Evolutionary conservation across 495 filamentous ascomycete genomes (phyloP).

Genomic region (Terfezia boudieri): DNA sequence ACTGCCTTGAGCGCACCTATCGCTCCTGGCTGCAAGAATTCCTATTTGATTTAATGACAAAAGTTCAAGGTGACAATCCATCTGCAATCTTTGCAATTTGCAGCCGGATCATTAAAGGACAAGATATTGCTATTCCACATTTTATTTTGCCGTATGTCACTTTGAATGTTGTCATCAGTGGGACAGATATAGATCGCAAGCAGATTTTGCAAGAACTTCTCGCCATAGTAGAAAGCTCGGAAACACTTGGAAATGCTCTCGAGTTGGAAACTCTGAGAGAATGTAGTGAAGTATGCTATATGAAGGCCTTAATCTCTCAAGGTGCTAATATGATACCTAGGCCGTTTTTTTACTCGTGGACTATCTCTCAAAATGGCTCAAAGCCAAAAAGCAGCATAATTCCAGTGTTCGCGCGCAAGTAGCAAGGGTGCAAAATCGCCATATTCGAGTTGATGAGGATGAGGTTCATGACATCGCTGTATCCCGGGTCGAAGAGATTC

Average conservation of each 20-base stretch:
- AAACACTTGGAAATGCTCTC: conserved; percentile 30
- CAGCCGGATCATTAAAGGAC: conserved; percentile 53
- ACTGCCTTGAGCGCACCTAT: conserved; percentile 39
- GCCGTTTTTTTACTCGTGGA: conserved; percentile 78
- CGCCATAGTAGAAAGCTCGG: conserved; percentile 39
- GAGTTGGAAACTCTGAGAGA: conserved; percentile 46
- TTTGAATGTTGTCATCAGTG: conserved; percentile 53
- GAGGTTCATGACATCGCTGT: conserved; percentile 20
- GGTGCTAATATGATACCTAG: conserved; percentile 24
- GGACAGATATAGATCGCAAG: conserved; percentile 38
- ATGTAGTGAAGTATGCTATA: conserved; percentile 50
- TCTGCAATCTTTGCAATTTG: conserved; percentile 56
- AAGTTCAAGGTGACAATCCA: conserved; percentile 43
- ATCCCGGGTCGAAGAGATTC: conserved; percentile 34
- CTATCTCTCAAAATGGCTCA: conserved; percentile 74
- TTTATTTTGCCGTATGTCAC: conserved; percentile 73
- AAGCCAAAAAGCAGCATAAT: conserved; percentile 47
- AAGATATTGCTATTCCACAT: conserved; percentile 60
- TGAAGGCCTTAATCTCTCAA: conserved; percentile 1
- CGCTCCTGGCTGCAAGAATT: conserved; percentile 58
- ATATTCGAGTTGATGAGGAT: conserved; percentile 20
- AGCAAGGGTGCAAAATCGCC: conserved; percentile 20
- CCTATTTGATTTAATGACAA: conserved; percentile 60
- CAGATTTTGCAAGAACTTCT: conserved; percentile 49
- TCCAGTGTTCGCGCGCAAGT: conserved; percentile 18